Conservation (phyloP, 2,329 filamentous ascomycete species). For the Seiridium unicorne region DNA sequence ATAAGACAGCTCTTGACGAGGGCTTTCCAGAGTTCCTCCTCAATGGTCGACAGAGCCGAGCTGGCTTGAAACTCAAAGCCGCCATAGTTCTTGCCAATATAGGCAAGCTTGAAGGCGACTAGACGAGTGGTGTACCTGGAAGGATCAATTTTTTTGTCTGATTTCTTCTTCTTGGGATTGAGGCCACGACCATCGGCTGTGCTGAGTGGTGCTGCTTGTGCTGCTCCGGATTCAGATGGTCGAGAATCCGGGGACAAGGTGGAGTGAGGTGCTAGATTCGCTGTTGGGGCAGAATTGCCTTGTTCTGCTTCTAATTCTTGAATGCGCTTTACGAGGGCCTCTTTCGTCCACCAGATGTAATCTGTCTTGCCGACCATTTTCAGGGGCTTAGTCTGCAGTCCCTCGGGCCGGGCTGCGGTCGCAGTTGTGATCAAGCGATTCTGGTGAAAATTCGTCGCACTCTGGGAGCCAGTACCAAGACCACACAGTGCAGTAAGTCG, state of each 20-base stretch:
- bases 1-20: slow-evolving; percentile 81
- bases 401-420: slow-evolving; percentile 5
- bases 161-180: slow-evolving; percentile 34
- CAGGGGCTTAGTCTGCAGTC: slow-evolving; percentile 1
- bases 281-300: not conserved
- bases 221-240: not conserved
- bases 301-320: slow-evolving; percentile 57
- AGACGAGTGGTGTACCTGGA: slow-evolving; percentile 78
- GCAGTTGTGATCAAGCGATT: slow-evolving; percentile 18
- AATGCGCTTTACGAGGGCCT: slow-evolving; percentile 67
- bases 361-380: slow-evolving; percentile 30
- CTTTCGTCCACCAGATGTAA: slow-evolving; percentile 68
- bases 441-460: not conserved
- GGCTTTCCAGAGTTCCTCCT: slow-evolving; percentile 92
- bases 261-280: not conserved
- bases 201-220: not conserved
- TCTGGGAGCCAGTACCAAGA: not conserved
- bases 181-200: not conserved
- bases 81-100: slow-evolving; percentile 87
- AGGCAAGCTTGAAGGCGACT: slow-evolving; percentile 91
- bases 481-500: slow-evolving; percentile 2
- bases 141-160: slow-evolving; percentile 64
- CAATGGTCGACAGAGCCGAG: slow-evolving; percentile 75
- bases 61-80: slow-evolving; percentile 85
- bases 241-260: not conserved